phyloP scores from a whole-genome alignment of 768 basidiomycete genomes.

The Boletus fagicola region DNA sequence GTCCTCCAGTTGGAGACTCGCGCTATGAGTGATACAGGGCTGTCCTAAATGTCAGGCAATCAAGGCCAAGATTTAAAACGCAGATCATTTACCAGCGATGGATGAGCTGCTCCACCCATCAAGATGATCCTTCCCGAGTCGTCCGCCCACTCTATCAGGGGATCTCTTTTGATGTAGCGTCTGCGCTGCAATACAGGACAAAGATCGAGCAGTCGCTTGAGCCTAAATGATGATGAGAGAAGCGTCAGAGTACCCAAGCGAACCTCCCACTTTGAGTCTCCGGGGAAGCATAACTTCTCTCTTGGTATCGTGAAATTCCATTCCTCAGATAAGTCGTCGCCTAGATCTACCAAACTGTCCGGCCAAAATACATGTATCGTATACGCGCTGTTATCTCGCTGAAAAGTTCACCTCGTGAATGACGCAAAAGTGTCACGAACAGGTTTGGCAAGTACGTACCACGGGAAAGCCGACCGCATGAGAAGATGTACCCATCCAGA shows the following conservation, averaged over 20 bases:
- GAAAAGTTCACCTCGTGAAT: not conserved
- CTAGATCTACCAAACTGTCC: slow-evolving; percentile 31
- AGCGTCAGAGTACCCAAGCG: not conserved
- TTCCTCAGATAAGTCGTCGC: slow-evolving; percentile 15
- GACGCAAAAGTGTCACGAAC: not conserved
- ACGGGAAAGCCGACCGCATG: slow-evolving; percentile 18
- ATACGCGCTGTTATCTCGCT: slow-evolving; percentile 38
- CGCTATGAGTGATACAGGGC: slow-evolving; percentile 44
- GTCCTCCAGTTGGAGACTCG: slow-evolving; percentile 31
- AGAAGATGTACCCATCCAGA: slow-evolving; percentile 22
- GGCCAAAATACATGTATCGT: slow-evolving; percentile 39
- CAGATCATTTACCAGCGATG: slow-evolving; percentile 41
- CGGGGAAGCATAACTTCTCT: slow-evolving; percentile 30
- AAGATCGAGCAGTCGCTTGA: slow-evolving; percentile 36
- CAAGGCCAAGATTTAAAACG: not conserved
- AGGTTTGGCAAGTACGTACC: slow-evolving; percentile 5
- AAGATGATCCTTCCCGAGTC: slow-evolving; percentile 47
- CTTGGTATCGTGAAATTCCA: slow-evolving; percentile 39
- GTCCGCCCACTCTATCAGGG: slow-evolving; percentile 45
- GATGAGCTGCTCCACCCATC: slow-evolving; percentile 57
- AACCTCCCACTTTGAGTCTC: slow-evolving; percentile 37
- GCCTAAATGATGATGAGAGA: slow-evolving; percentile 19
- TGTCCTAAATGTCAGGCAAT: slow-evolving; percentile 21
- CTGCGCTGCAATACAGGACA: slow-evolving; percentile 37
- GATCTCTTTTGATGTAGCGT: slow-evolving; percentile 28